A percentile compares a stretch with the other conserved stretches of the same genome.
phyloP scores from a whole-genome alignment of 108 stramenopile species.

The Cyclotella cryptica region DNA sequence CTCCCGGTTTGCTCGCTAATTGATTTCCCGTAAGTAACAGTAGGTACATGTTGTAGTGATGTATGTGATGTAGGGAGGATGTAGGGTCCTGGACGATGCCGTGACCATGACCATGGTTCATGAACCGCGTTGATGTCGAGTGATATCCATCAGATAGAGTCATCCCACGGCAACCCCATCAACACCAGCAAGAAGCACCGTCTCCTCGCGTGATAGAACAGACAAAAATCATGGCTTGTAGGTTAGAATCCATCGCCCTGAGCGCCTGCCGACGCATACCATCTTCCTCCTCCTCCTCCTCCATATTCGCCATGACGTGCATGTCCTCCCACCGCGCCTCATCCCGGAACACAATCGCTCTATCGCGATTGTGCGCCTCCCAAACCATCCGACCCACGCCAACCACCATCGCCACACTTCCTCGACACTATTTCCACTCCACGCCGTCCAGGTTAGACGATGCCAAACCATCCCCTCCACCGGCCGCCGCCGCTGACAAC shows the following conservation, averaged over 20 bases:
- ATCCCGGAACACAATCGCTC: neutral
- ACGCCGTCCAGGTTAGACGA: constrained; percentile 26
- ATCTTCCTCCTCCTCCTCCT: neutral
- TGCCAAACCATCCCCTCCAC: neutral
- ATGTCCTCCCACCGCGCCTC: neutral
- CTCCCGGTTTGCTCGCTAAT: too few species aligned
- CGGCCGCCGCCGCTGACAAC: too few species aligned
- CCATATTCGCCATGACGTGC: neutral
- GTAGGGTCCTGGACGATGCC: too few species aligned
- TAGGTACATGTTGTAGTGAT: too few species aligned
- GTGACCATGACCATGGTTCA: too few species aligned
- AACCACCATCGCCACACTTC: neutral
- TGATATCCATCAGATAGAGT: neutral
- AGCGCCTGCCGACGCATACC: constrained; percentile 29
- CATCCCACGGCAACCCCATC: neutral
- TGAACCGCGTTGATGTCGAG: too few species aligned
- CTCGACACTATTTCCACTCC: constrained; percentile 16
- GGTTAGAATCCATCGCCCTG: constrained; percentile 37
- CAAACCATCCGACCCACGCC: neutral
- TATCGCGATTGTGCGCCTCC: constrained; percentile 1
- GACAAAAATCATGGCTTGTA: constrained; percentile 9
- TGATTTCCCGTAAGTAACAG: too few species aligned
- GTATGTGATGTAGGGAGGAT: too few species aligned
- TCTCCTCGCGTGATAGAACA: neutral
- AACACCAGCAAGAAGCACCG: neutral